A percentile compares a stretch with the other conserved stretches of the same genome.
phyloP scores from a whole-genome alignment of 1,284 basidiomycete species.

The Tranzscheliella williamsii region DNA sequence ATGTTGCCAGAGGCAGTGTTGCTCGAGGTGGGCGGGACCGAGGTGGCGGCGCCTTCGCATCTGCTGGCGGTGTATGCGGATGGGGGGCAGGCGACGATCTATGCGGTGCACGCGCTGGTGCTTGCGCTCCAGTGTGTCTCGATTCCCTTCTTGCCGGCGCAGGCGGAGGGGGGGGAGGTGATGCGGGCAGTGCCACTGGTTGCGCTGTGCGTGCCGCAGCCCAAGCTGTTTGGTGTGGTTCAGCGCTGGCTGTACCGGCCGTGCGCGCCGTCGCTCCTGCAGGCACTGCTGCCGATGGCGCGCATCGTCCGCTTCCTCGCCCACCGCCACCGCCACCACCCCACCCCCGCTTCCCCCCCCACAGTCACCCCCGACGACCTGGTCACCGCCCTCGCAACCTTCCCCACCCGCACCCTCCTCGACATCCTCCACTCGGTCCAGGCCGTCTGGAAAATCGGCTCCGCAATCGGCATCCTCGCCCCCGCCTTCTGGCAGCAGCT shows the following conservation, averaged over 20 bases:
- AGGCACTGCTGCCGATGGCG: conserved; percentile 28
- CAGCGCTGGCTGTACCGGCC: conserved; percentile 32
- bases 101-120: conserved; percentile 22
- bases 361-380: conserved; percentile 2
- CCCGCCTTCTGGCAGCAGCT: conserved; percentile 25
- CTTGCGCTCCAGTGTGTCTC: conserved; percentile 39
- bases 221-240: conserved; percentile 15
- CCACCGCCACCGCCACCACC: not conserved
- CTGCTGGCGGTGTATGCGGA: conserved; percentile 28
- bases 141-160: conserved; percentile 21
- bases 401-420: conserved; percentile 22
- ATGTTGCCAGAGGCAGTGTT: conserved; percentile 9
- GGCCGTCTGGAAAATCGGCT: conserved; percentile 38
- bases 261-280: conserved; percentile 20
- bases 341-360: not conserved
- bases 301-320: conserved; percentile 15
- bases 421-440: conserved; percentile 25
- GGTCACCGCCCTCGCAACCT: conserved; percentile 21
- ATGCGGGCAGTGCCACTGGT: conserved; percentile 13
- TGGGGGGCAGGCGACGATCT: conserved; percentile 13
- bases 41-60: conserved; percentile 23
- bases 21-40: conserved; percentile 12
- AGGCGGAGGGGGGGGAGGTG: conserved; percentile 1
- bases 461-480: conserved; percentile 32
- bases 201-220: conserved; percentile 17